Conservation (phyloP, 2,329 filamentous ascomycete genomes). For the Botrytis cinerea region DNA sequence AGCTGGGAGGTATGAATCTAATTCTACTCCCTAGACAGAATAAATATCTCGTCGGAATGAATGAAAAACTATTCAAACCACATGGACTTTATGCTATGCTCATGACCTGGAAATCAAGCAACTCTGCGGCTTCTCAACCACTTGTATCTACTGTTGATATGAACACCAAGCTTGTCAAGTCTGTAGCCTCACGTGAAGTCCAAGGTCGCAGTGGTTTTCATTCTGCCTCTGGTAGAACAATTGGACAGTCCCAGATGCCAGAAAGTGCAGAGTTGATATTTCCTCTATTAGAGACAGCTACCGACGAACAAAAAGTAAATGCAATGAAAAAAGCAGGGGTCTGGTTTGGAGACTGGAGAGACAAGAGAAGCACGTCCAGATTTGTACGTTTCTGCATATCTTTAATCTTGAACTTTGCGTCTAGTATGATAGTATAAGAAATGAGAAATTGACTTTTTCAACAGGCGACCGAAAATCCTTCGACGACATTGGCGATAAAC, state of each 20-base stretch:
- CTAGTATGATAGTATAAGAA: not conserved
- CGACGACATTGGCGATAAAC: constrained; percentile 42
- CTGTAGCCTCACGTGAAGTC: constrained; percentile 36
- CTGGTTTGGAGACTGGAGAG: constrained; percentile 37
- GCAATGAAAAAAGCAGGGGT: constrained; percentile 45
- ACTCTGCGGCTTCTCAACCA: constrained; percentile 14
- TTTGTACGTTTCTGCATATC: constrained; percentile 29
- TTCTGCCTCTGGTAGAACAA: constrained; percentile 43
- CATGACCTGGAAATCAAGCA: constrained; percentile 54
- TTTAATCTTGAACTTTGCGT: too few relatives aligned
- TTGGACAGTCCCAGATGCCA: constrained; percentile 44
- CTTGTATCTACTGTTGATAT: constrained; percentile 40
- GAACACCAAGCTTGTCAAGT: constrained; percentile 43
- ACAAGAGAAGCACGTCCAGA: constrained; percentile 44
- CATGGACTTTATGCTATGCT: constrained; percentile 57
- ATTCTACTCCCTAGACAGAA: constrained; percentile 44
- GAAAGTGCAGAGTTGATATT: constrained; percentile 46
- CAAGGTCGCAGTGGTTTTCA: constrained; percentile 39
- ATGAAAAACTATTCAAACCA: constrained; percentile 58
- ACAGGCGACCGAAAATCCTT: constrained; percentile 43
- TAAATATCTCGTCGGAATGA: constrained; percentile 56
- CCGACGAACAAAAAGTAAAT: constrained; percentile 35
- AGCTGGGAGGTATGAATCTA: constrained; percentile 22
- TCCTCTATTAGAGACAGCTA: constrained; percentile 42
- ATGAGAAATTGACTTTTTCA: not conserved